Conservation (phyloP, 2,329 filamentous ascomycete species). For the Emergomyces pasteurianus region DNA sequence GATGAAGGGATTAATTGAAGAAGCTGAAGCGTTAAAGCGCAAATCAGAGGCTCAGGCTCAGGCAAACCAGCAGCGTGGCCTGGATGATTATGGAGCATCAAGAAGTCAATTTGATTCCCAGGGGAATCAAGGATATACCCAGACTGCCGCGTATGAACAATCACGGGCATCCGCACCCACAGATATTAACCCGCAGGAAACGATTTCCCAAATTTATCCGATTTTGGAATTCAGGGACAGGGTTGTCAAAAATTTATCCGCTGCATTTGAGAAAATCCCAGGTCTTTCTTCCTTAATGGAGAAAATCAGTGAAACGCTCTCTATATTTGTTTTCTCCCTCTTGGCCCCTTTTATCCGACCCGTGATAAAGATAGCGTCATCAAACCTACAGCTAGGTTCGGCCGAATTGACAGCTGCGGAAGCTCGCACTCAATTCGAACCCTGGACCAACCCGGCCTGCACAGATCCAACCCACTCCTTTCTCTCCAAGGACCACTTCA, state of each 20-base stretch:
- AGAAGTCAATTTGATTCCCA: constrained; percentile 15
- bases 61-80: constrained; percentile 37
- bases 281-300: constrained; percentile 83
- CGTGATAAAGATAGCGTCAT: constrained; percentile 76
- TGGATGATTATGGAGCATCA: constrained; percentile 16
- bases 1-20: constrained; percentile 53
- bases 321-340: constrained; percentile 80
- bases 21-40: constrained; percentile 52
- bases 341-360: constrained; percentile 86
- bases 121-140: constrained; percentile 3
- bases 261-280: constrained; percentile 80
- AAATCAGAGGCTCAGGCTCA: constrained; percentile 52
- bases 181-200: constrained; percentile 66
- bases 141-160: constrained; percentile 15
- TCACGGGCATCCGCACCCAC: constrained; percentile 20
- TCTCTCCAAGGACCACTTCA: constrained; percentile 75
- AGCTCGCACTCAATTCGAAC: constrained; percentile 63
- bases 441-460: constrained; percentile 64
- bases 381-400: constrained; percentile 75
- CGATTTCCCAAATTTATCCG: constrained; percentile 75
- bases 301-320: constrained; percentile 85
- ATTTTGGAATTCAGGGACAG: constrained; percentile 90
- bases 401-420: constrained; percentile 56
- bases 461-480: constrained; percentile 73
- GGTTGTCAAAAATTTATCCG: constrained; percentile 76